phyloP scores from a whole-genome alignment of 352 stramenopile genomes.

The Globisporangium barbulae region DNA sequence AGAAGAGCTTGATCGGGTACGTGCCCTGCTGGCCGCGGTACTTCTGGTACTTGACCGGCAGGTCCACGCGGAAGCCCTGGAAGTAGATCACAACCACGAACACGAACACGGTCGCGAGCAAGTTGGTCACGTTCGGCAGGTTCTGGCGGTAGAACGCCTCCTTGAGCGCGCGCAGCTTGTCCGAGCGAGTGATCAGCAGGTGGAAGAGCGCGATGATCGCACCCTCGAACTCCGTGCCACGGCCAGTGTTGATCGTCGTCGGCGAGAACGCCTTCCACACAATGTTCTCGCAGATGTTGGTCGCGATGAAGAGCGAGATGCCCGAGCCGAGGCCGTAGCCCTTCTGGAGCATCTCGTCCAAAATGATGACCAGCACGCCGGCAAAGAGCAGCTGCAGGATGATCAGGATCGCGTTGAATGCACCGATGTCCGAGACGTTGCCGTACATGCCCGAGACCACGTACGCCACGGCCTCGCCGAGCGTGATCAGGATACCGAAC shows the following conservation, averaged over 20 bases:
- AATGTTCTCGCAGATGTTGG: slow-evolving; percentile 99
- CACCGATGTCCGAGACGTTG: slow-evolving; percentile 96
- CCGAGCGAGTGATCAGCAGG: slow-evolving; percentile 95
- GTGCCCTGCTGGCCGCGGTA: slow-evolving; percentile 98
- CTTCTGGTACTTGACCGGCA: slow-evolving; percentile 98
- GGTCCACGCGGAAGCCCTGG: slow-evolving; percentile 95
- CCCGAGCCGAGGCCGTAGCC: slow-evolving; percentile 98
- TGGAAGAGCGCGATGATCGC: slow-evolving; percentile 99
- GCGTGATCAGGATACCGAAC: slow-evolving; percentile 99
- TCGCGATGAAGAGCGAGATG: slow-evolving; percentile 99
- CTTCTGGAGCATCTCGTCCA: slow-evolving; percentile 99
- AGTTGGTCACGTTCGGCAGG: slow-evolving; percentile 98
- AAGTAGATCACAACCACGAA: slow-evolving; percentile 99
- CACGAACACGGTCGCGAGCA: slow-evolving; percentile 98
- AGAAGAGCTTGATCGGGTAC: slow-evolving; percentile 99
- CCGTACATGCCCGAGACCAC: slow-evolving; percentile 99
- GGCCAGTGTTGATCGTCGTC: slow-evolving; percentile 99
- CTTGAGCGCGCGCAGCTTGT: slow-evolving; percentile 97
- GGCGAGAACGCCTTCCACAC: slow-evolving; percentile 99
- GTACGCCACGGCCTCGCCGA: slow-evolving; percentile 98
- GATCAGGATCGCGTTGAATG: slow-evolving; percentile 98
- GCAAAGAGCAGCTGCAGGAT: slow-evolving; percentile 98
- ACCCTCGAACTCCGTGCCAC: slow-evolving; percentile 99
- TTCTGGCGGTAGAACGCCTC: slow-evolving; percentile 99
- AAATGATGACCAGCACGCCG: slow-evolving; percentile 98